These are phyloP conservation scores for Cladosporium sp. DNA, from an alignment of 2,329 filamentous ascomycete species.

Conservation along the genomic window DNA sequence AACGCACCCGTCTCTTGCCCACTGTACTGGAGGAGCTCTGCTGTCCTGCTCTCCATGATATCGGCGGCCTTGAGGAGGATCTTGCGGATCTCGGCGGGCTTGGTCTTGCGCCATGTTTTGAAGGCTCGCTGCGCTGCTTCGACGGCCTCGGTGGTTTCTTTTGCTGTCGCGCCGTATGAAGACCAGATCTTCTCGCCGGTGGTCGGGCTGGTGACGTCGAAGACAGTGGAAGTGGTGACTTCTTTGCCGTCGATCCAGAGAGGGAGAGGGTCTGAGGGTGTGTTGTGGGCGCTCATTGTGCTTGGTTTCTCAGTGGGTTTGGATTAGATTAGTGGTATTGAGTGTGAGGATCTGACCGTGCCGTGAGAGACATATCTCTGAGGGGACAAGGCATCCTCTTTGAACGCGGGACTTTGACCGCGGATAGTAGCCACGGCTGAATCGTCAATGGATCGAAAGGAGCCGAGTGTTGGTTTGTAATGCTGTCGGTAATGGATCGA, in stretches of 20 bases:
- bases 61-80: slow-evolving; percentile 67
- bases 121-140: slow-evolving; percentile 63
- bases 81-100: slow-evolving; percentile 57
- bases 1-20: slow-evolving; percentile 52
- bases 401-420: too few relatives aligned
- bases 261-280: slow-evolving; percentile 27
- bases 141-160: slow-evolving; percentile 53
- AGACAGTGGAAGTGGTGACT: slow-evolving; percentile 43
- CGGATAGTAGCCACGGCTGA: too few relatives aligned
- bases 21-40: slow-evolving; percentile 60
- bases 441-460: too few relatives aligned
- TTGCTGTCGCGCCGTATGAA: slow-evolving; percentile 52
- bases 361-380: too few relatives aligned
- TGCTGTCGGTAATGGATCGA: not conserved
- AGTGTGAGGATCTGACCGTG: too few relatives aligned
- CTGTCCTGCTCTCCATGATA: slow-evolving; percentile 54
- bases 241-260: slow-evolving; percentile 49
- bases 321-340: not conserved
- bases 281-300: slow-evolving; percentile 1
- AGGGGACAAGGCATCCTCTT: too few relatives aligned
- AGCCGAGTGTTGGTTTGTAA: not conserved
- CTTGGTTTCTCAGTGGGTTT: not conserved
- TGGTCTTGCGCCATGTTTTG: slow-evolving; percentile 61
- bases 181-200: slow-evolving; percentile 51
- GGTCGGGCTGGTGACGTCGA: slow-evolving; percentile 54